Evolutionary conservation across 1,284 basidiomycete species (phyloP).

Genomic region (Rugosomyces carneus): DNA sequence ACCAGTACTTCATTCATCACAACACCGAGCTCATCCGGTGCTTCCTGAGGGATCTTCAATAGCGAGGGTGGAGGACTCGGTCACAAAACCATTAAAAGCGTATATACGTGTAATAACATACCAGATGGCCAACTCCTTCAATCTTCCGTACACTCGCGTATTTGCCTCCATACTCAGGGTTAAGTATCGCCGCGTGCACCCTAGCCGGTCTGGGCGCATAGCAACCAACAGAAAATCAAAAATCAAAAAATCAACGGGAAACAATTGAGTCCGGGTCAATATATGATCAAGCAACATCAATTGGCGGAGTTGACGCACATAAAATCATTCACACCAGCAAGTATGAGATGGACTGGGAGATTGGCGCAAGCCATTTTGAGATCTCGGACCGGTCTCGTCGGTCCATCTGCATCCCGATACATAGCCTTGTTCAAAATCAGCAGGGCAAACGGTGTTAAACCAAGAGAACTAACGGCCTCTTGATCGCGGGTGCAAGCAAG

Average conservation of each 20-base stretch:
- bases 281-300: background rate
- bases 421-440: conserved; percentile 38
- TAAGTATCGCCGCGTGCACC: conserved; percentile 40
- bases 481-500: conserved; percentile 51
- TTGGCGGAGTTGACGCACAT: conserved; percentile 37
- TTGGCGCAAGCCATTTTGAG: conserved; percentile 33
- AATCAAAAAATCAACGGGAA: too few relatives aligned
- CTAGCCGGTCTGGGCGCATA: conserved; percentile 33
- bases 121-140: conserved; percentile 42
- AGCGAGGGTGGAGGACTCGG: too few relatives aligned
- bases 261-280: too few relatives aligned
- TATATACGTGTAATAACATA: conserved; percentile 21
- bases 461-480: conserved; percentile 50
- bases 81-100: too few relatives aligned
- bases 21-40: conserved; percentile 17
- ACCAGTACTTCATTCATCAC: conserved; percentile 15
- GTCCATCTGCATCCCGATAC: conserved; percentile 45
- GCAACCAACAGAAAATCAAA: too few relatives aligned
- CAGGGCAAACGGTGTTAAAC: too few relatives aligned
- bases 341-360: conserved; percentile 43
- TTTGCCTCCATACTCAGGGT: conserved; percentile 35
- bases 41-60: conserved; percentile 21
- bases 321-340: conserved; percentile 44
- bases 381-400: conserved; percentile 40
- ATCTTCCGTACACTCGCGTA: conserved; percentile 37